Percentiles rank a stretch among this genome's conserved stretches.
phyloP scores from a whole-genome alignment of 305 asterid species.

The Caryopteris hybrid region DNA sequence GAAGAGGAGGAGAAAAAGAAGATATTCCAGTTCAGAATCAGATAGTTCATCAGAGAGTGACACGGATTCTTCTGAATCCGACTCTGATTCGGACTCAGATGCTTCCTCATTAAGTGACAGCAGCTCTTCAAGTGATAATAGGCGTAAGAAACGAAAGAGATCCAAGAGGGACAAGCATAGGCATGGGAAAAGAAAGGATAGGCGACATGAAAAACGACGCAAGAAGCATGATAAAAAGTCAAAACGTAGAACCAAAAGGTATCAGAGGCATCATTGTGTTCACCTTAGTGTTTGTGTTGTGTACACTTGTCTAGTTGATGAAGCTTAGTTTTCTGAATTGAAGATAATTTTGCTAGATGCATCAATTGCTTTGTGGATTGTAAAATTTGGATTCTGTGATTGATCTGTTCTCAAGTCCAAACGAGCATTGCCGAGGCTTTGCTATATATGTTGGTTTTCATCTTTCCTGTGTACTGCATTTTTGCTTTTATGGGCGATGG shows the following conservation, averaged over 20 bases:
- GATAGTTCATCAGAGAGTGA: conserved; percentile 75
- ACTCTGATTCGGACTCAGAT: conserved; percentile 62
- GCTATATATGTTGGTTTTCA: background rate
- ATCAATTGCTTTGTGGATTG: background rate
- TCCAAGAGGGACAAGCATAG: conserved; percentile 66
- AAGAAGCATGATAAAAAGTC: conserved; percentile 78
- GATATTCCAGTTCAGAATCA: conserved; percentile 75
- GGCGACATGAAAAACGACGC: conserved; percentile 69
- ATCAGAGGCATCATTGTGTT: background rate
- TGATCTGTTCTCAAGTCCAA: background rate
- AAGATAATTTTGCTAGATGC: background rate
- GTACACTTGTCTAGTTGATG: background rate
- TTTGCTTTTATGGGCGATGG: background rate
- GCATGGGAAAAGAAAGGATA: conserved; percentile 72
- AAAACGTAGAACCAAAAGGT: conserved; percentile 83
- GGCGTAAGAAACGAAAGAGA: conserved; percentile 82
- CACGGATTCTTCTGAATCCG: conserved; percentile 72
- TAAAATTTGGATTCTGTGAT: background rate
- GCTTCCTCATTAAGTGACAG: conserved; percentile 66
- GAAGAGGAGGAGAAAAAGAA: conserved; percentile 73
- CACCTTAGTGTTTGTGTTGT: background rate
- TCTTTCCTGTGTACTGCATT: background rate
- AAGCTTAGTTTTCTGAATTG: background rate
- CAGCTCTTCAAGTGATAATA: conserved; percentile 86
- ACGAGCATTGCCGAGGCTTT: background rate